phyloP scores from a whole-genome alignment of 2,329 filamentous ascomycete species.

The Teratosphaeria gauchensis region DNA sequence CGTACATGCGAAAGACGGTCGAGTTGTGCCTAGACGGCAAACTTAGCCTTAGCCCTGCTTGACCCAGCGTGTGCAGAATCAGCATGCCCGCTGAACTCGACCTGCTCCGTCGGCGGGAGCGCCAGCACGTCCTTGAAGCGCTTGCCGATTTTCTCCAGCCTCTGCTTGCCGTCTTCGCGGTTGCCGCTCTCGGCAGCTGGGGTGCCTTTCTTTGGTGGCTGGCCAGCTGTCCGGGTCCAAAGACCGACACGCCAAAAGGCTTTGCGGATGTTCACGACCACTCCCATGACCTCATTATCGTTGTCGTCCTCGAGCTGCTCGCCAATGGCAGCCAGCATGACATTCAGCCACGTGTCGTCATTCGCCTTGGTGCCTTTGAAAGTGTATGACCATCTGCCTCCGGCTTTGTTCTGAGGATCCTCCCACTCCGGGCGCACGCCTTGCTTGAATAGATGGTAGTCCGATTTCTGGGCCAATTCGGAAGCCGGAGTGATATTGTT shows the following conservation, averaged over 20 bases:
- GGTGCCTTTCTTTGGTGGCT: constrained; percentile 67
- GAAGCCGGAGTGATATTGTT: constrained; percentile 98
- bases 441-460: constrained; percentile 98
- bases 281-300: constrained; percentile 97
- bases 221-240: constrained; percentile 87
- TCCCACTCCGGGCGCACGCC: constrained; percentile 98
- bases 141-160: constrained; percentile 73
- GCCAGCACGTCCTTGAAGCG: constrained; percentile 89
- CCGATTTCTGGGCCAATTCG: constrained; percentile 91
- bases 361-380: constrained; percentile 94
- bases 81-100: constrained; percentile 96
- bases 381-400: constrained; percentile 96
- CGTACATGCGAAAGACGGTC: background rate
- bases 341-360: constrained; percentile 97
- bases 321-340: constrained; percentile 92
- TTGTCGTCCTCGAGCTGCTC: constrained; percentile 93
- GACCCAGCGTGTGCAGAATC: constrained; percentile 89
- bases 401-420: constrained; percentile 96
- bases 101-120: constrained; percentile 62
- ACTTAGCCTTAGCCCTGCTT: constrained; percentile 92
- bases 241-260: constrained; percentile 95
- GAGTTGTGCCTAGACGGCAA: constrained; percentile 54
- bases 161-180: constrained; percentile 70
- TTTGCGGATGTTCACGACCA: constrained; percentile 97
- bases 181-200: constrained; percentile 22